phyloP scores from a whole-genome alignment of 2,329 filamentous ascomycete genomes.

The Colletotrichum cuscutae region DNA sequence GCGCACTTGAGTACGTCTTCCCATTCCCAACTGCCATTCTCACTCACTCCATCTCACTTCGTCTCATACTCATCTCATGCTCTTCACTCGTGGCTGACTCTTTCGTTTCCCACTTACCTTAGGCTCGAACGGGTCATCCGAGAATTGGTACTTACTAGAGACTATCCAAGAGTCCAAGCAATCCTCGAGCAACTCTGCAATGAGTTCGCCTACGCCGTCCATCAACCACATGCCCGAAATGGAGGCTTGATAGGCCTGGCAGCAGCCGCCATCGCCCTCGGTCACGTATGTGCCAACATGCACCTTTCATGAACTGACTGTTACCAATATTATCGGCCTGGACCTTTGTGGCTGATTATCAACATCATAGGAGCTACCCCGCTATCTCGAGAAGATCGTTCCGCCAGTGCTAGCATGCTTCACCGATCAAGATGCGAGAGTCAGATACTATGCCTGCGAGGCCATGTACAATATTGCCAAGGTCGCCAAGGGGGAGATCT shows the following conservation, averaged over 20 bases:
- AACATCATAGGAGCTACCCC: conserved; percentile 79
- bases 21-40: not conserved
- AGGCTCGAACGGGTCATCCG: conserved; percentile 93
- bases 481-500: conserved; percentile 96
- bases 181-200: conserved; percentile 97
- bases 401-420: conserved; percentile 98
- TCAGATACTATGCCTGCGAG: conserved; percentile 98
- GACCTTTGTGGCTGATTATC: not conserved
- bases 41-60: not conserved
- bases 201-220: conserved; percentile 96
- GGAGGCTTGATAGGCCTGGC: conserved; percentile 95
- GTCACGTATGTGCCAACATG: conserved; percentile 71
- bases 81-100: not conserved
- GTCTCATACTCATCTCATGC: not conserved
- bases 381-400: conserved; percentile 92
- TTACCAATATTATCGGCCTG: not conserved
- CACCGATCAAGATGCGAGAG: conserved; percentile 95
- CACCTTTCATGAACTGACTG: not conserved
- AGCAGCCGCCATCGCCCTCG: conserved; percentile 94
- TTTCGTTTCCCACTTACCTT: not conserved
- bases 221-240: conserved; percentile 96
- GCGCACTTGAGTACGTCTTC: conserved; percentile 87
- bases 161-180: conserved; percentile 82
- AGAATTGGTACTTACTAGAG: conserved; percentile 79
- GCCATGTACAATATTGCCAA: conserved; percentile 99